phyloP scores from a whole-genome alignment of 306 rosid species.

The Rosa persica region DNA sequence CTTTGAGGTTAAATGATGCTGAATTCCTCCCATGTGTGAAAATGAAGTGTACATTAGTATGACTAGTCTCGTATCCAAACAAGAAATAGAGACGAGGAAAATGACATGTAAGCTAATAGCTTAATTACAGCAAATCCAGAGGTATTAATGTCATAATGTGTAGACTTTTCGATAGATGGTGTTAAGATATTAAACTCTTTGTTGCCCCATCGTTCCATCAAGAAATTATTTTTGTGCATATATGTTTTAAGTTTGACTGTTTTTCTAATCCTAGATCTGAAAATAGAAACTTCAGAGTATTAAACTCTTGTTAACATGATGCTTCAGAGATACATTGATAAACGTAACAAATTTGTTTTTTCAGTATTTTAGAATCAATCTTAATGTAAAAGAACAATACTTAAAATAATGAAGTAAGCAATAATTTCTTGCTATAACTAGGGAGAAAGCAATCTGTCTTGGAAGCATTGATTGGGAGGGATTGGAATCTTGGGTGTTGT shows the following conservation, averaged over 20 bases:
- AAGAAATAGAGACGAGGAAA: not conserved
- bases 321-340: no score
- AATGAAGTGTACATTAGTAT: not conserved
- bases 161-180: not conserved
- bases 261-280: no score
- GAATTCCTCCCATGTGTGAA: not conserved
- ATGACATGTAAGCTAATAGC: slow-evolving; percentile 13
- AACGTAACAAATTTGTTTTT: no score
- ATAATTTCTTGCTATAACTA: not conserved
- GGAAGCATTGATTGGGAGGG: slow-evolving; percentile 17
- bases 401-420: not conserved
- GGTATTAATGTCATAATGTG: not conserved
- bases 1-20: not conserved
- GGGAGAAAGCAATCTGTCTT: not conserved
- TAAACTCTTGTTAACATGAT: no score
- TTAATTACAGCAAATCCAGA: not conserved
- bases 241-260: not conserved
- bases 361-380: no score
- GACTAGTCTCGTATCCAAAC: not conserved
- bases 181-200: not conserved
- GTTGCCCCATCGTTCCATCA: no score
- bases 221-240: not conserved
- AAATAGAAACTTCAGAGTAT: no score
- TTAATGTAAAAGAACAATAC: no score
- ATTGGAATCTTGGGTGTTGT: slow-evolving; percentile 11